These are phyloP conservation scores for Ophiobolus disseminans DNA, from an alignment of 2,329 filamentous ascomycete species.

Conservation along the genomic window DNA sequence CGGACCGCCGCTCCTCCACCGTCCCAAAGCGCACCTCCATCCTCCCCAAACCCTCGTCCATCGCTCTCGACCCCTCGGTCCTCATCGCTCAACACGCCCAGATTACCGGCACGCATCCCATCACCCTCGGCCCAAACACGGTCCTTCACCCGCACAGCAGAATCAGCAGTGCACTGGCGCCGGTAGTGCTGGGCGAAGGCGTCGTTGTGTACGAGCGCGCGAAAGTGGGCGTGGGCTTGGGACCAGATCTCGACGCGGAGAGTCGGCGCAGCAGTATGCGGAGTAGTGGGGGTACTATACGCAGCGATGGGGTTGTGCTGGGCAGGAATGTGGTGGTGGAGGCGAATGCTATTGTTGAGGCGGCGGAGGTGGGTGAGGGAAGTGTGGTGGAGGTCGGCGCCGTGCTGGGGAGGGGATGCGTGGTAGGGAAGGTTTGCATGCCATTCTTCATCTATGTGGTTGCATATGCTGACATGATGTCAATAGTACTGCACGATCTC, in stretches of 20 bases:
- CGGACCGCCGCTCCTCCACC: conserved; percentile 37
- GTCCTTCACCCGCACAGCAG: conserved; percentile 85
- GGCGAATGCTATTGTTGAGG: conserved; percentile 51
- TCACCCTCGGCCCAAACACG: conserved; percentile 78
- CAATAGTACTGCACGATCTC: conserved; percentile 54
- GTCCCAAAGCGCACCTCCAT: conserved; percentile 45
- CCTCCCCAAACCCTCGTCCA: conserved; percentile 47
- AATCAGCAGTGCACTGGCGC: conserved; percentile 51
- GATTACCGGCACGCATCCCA: conserved; percentile 74
- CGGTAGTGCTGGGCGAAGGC: conserved; percentile 53
- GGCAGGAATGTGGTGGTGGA: conserved; percentile 55
- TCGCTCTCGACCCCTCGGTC: conserved; percentile 55
- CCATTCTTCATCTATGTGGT: background rate
- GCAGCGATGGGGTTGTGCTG: conserved; percentile 46
- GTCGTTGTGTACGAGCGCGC: conserved; percentile 79
- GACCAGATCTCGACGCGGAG: conserved; percentile 23
- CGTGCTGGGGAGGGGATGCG: conserved; percentile 41
- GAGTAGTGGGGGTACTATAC: conserved; percentile 17
- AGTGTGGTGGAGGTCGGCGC: conserved; percentile 43
- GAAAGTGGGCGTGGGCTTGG: conserved; percentile 47
- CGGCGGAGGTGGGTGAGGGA: conserved; percentile 46
- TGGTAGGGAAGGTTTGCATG: conserved; percentile 51
- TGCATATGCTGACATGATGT: conserved; percentile 5
- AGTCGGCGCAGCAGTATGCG: conserved; percentile 21
- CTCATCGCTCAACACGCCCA: conserved; percentile 58